These are phyloP conservation scores for Eucalyptus erythrocorys DNA, from an alignment of 345 rosid species.

Conservation along the genomic window DNA sequence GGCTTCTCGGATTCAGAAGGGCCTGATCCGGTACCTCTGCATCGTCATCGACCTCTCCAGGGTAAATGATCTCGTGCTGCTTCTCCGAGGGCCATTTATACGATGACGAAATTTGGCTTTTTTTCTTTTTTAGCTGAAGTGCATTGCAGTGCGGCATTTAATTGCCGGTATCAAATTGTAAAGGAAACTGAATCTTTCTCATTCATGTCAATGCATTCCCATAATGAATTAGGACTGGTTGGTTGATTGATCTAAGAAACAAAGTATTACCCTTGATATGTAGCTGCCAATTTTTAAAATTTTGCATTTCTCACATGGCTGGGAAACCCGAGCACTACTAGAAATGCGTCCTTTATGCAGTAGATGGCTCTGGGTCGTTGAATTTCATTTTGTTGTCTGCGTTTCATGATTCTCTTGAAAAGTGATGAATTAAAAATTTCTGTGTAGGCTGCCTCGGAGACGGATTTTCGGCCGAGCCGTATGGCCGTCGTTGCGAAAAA, in stretches of 20 bases:
- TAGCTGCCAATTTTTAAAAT: not conserved
- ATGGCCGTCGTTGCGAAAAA: slow-evolving; percentile 67
- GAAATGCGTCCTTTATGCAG: not conserved
- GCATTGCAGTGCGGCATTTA: not conserved
- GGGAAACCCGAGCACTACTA: not conserved
- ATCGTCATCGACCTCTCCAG: slow-evolving; percentile 75
- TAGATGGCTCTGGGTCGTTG: not conserved
- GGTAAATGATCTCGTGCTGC: slow-evolving; percentile 19
- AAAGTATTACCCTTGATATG: not conserved
- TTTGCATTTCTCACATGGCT: not conserved
- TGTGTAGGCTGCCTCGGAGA: slow-evolving; percentile 77
- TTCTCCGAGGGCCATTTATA: not conserved
- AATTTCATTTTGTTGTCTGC: not conserved
- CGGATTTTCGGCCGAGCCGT: slow-evolving; percentile 63
- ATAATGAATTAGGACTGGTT: not conserved
- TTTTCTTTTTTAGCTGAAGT: not conserved
- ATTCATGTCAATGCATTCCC: not conserved
- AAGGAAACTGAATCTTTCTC: not conserved
- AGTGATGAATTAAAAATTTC: not conserved
- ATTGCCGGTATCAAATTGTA: not conserved
- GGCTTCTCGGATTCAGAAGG: slow-evolving; percentile 77
- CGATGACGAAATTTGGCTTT: not conserved
- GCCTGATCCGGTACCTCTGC: slow-evolving; percentile 84
- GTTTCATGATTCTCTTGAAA: not conserved
- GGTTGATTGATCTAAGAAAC: not conserved